Base-by-base conservation (phyloP, 805 yeast genomes). In the Blastobotrys mokoenaii region DNA sequence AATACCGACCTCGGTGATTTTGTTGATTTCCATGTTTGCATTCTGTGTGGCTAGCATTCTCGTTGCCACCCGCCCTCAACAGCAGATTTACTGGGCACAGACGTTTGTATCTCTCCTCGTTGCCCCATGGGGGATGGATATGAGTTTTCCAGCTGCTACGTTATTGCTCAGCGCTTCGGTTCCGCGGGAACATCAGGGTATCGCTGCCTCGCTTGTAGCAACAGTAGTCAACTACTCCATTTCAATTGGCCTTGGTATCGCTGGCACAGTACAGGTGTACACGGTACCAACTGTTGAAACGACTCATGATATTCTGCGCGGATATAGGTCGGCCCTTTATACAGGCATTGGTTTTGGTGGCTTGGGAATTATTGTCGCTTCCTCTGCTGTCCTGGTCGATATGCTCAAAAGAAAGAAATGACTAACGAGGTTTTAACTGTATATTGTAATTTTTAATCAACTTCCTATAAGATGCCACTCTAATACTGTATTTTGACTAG, bases 61-160 rank as follows among this genome's bases (percentile, higher is more conserved):
- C 64, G 62, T 77, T 16, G 71, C 80, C 1, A 66, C 75, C 0
- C 77, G 43, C 87, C 88, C 0, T 72, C 73, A 1, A 53, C 73
- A n/a, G 43, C 84, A 82, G 57, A 66, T 74, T 0, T 84, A 72
- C 57, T 84, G 77, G 73, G 67, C 71, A 6, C 70, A 77, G 55
- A 61, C 75, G 2, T 70, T 84, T 55, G 79, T 81, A 2, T 71
- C 74, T 27, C 67, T 74, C 69, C 52, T 79, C n/a, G 62, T 83
- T 4, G 63, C 77, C 3, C 73, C 80, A 11, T 80, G 79, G 69
- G 94, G 87, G 2, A 82, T 84, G 88, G 90, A 84, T 59, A 65
- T 80, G 59, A 77, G 84, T 22, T 84, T 82, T 60, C 90, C 93
- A 0, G 80, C 89, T 0, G 79, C 84, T 0, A 76, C 87, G 0